Conservation (phyloP, 805 yeast genomes). For the Henningerozyma blattae region DNA sequence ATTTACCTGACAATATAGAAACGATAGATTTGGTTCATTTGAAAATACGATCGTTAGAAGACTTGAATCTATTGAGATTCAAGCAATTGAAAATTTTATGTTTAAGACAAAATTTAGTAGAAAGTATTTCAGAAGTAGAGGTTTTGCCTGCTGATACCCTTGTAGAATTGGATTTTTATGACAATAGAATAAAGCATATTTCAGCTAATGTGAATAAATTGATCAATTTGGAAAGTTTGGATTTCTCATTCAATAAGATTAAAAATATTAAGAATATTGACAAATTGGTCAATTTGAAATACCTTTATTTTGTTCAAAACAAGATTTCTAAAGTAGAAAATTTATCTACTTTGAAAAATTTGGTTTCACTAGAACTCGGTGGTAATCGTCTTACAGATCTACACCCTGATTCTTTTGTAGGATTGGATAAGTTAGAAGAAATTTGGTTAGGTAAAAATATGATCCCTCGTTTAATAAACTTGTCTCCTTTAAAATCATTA, state of each 20-base stretch:
- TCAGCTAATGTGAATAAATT: conserved; percentile 56
- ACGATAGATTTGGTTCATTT: conserved; percentile 57
- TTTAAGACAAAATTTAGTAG: conserved; percentile 73
- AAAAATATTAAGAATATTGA: conserved; percentile 73
- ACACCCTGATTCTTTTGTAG: conserved; percentile 31
- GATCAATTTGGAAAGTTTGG: conserved; percentile 45
- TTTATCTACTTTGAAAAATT: conserved; percentile 39
- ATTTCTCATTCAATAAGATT: conserved; percentile 82
- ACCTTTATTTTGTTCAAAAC: conserved; percentile 81
- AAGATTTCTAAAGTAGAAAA: conserved; percentile 63
- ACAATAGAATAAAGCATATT: conserved; percentile 81
- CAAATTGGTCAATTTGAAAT: conserved; percentile 45
- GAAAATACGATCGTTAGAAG: conserved; percentile 53
- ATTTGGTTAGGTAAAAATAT: conserved; percentile 90
- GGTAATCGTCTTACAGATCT: conserved; percentile 59
- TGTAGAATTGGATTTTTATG: conserved; percentile 80
- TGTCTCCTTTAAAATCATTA: conserved; percentile 47
- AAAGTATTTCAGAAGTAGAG: conserved; percentile 62
- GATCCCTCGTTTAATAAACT: conserved; percentile 51
- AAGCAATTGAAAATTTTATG: conserved; percentile 46
- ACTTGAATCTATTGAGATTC: conserved; percentile 47
- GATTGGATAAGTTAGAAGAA: conserved; percentile 48
- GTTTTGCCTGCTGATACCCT: conserved; percentile 40
- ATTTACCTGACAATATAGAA: conserved; percentile 43
- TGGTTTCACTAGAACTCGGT: conserved; percentile 75